Percentiles rank a stretch among this genome's conserved stretches.
Evolutionary conservation across 1,139 yeast species (phyloP).

Genomic region (Saccharomyces hybrid): DNA sequence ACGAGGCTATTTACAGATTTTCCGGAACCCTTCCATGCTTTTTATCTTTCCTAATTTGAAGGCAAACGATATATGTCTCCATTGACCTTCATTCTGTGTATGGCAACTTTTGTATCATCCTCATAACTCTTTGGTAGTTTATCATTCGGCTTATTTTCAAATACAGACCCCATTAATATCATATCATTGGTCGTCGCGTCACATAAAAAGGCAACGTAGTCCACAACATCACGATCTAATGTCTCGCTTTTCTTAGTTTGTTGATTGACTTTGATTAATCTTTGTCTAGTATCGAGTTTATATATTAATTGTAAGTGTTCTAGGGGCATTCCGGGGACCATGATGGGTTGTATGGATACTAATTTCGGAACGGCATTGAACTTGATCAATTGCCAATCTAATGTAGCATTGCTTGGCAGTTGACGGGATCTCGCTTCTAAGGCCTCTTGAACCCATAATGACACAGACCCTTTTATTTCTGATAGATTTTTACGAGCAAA

Average conservation of each 20-base stretch:
- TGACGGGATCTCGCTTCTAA: slow-evolving; percentile 42
- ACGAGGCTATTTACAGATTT: background rate
- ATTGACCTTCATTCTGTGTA: slow-evolving; percentile 40
- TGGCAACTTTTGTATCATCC: slow-evolving; percentile 32
- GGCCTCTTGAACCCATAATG: slow-evolving; percentile 58
- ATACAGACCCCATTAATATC: slow-evolving; percentile 70
- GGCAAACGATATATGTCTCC: slow-evolving; percentile 47
- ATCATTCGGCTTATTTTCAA: slow-evolving; percentile 49
- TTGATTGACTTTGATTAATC: slow-evolving; percentile 46
- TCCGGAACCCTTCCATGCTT: background rate
- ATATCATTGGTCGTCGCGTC: slow-evolving; percentile 64
- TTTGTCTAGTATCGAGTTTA: slow-evolving; percentile 66
- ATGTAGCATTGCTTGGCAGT: slow-evolving; percentile 51
- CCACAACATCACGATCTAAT: slow-evolving; percentile 54
- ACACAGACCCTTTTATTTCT: slow-evolving; percentile 39
- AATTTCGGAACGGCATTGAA: slow-evolving; percentile 68
- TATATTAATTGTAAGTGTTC: slow-evolving; percentile 70
- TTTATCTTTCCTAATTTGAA: slow-evolving; percentile 15
- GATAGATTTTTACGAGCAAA: slow-evolving; percentile 48
- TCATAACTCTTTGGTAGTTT: slow-evolving; percentile 32
- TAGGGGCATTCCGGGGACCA: slow-evolving; percentile 52
- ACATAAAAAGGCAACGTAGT: slow-evolving; percentile 67
- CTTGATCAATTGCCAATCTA: slow-evolving; percentile 71
- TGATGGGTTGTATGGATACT: slow-evolving; percentile 60
- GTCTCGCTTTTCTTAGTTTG: slow-evolving; percentile 40